phyloP scores from a whole-genome alignment of 2,329 filamentous ascomycete species.

The Fusarium paranaense region DNA sequence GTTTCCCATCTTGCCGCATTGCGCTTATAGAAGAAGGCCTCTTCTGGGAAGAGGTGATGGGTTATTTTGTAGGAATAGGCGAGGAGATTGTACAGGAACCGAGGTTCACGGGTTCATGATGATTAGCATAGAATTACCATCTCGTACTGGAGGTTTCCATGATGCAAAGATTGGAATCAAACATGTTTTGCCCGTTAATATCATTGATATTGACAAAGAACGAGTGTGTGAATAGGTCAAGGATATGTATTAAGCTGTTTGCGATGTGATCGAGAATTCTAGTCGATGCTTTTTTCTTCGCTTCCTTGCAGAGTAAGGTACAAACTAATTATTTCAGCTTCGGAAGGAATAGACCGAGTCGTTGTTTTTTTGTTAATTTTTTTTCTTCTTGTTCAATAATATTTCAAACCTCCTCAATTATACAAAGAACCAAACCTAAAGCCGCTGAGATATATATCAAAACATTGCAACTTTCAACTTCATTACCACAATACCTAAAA shows the following conservation, averaged over 20 bases:
- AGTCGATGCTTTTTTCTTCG: background rate
- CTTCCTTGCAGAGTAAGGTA: background rate
- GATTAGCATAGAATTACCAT: constrained; percentile 37
- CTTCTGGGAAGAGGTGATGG: constrained; percentile 27
- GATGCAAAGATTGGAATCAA: background rate
- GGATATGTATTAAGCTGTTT: background rate
- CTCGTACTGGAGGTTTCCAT: constrained; percentile 25
- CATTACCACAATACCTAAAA: constrained; percentile 34
- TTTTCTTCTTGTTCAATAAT: background rate
- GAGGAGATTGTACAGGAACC: constrained; percentile 30
- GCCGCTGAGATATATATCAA: background rate
- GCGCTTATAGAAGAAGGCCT: constrained; percentile 13
- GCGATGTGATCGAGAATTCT: background rate
- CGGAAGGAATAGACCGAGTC: background rate
- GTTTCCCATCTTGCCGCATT: constrained; percentile 1
- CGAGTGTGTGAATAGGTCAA: constrained; percentile 7
- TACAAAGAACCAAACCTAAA: background rate
- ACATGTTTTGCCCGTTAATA: constrained; percentile 14
- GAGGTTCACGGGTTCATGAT: constrained; percentile 27
- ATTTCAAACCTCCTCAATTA: background rate
- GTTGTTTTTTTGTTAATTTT: background rate
- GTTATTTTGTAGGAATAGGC: constrained; percentile 17
- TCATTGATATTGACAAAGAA: constrained; percentile 9
- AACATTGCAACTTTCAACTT: constrained; percentile 16
- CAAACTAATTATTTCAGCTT: background rate